Evolutionary conservation across 441 rosid genomes (phyloP).

Genomic region (Manihot esculenta): DNA sequence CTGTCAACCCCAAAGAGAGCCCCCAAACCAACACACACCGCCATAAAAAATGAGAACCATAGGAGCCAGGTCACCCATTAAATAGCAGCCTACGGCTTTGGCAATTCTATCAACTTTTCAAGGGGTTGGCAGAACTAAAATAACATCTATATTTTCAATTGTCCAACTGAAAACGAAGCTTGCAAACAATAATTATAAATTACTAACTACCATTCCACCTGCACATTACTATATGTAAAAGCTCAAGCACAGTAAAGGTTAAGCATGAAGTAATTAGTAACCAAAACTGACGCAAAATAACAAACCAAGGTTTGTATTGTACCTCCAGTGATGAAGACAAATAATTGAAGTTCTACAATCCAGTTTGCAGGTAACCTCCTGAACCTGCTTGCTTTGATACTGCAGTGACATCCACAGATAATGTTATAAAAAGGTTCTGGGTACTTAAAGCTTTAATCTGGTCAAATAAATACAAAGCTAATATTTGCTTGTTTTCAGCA

Average conservation of each 20-base stretch:
- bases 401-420: constrained; percentile 73
- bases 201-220: neutral
- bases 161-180: neutral
- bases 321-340: constrained; percentile 60
- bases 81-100: neutral
- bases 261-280: neutral
- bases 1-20: neutral
- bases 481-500: constrained; percentile 8
- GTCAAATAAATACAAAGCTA: constrained; percentile 25
- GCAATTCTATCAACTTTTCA: neutral
- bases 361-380: constrained; percentile 60
- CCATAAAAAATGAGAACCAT: neutral
- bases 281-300: constrained; percentile 22
- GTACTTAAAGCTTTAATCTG: constrained; percentile 28
- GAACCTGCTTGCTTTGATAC: constrained; percentile 77
- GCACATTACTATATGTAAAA: neutral
- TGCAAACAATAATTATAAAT: neutral
- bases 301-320: constrained; percentile 46
- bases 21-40: neutral
- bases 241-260: neutral
- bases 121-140: neutral
- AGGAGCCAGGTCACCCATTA: neutral
- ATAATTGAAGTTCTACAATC: constrained; percentile 56
- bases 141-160: neutral
- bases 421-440: constrained; percentile 40